Conservation (phyloP, 2,329 filamentous ascomycete genomes). For the Penicillium psychrosexuale region DNA sequence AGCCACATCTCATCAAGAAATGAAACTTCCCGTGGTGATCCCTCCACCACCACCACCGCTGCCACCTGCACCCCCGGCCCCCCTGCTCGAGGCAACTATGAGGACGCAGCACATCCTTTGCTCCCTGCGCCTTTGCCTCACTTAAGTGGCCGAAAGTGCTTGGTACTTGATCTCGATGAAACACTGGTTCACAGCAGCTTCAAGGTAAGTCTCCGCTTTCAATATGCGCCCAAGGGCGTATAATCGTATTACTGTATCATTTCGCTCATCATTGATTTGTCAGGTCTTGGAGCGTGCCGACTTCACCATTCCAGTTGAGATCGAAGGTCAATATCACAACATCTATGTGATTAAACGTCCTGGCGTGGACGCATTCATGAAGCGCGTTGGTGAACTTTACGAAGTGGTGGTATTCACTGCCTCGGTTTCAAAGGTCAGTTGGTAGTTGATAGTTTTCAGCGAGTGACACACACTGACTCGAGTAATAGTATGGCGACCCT, state of each 20-base stretch:
- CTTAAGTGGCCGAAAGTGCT: conserved; percentile 83
- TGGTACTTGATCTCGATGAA: conserved; percentile 93
- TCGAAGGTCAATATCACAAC: conserved; percentile 98
- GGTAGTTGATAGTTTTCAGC: neutral
- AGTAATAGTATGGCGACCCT: conserved; percentile 81
- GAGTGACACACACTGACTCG: conserved; percentile 9
- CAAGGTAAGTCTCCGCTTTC: conserved; percentile 62
- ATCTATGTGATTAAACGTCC: conserved; percentile 99
- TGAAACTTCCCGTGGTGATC: conserved; percentile 49
- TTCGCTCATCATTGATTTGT: conserved; percentile 6
- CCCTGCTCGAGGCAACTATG: conserved; percentile 29
- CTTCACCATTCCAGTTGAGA: conserved; percentile 98
- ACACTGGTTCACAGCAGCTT: conserved; percentile 98
- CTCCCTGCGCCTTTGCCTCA: conserved; percentile 78
- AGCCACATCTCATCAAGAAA: conserved; percentile 39
- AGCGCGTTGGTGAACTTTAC: conserved; percentile 93
- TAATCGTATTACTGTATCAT: conserved; percentile 19
- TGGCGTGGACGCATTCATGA: conserved; percentile 99
- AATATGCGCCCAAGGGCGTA: neutral
- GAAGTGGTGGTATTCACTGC: conserved; percentile 99
- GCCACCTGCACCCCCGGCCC: conserved; percentile 38
- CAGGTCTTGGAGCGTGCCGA: conserved; percentile 97
- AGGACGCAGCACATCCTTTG: conserved; percentile 59
- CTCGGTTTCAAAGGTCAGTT: conserved; percentile 86
- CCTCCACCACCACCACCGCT: conserved; percentile 58